These are phyloP conservation scores for Candida endomychidarum DNA, from an alignment of 805 yeast genomes.

Conservation along the genomic window DNA sequence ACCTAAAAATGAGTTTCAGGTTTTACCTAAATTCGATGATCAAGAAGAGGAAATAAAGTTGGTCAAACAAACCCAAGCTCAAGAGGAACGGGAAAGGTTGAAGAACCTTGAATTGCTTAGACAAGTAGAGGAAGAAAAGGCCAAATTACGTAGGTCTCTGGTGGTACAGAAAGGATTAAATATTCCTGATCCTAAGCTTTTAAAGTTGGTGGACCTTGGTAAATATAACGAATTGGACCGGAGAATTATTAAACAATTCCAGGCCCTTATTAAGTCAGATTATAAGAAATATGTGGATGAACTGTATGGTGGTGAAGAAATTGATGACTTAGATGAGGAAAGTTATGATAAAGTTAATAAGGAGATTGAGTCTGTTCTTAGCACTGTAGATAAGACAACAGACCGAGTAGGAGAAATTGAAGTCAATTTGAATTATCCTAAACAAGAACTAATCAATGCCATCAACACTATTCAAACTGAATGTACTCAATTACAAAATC, in stretches of 20 bases:
- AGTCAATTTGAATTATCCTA: slow-evolving; percentile 4
- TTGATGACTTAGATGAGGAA: slow-evolving; percentile 35
- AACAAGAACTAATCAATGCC: background rate
- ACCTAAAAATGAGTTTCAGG: slow-evolving; percentile 37
- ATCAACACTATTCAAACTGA: background rate
- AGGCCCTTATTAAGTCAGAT: slow-evolving; percentile 43
- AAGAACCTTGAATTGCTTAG: slow-evolving; percentile 23
- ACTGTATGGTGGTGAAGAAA: slow-evolving; percentile 15
- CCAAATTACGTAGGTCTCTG: slow-evolving; percentile 42
- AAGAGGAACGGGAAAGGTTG: slow-evolving; percentile 20
- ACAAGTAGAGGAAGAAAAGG: slow-evolving; percentile 27
- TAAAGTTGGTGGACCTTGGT: slow-evolving; percentile 5
- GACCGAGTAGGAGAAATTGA: background rate
- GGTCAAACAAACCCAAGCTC: slow-evolving; percentile 6
- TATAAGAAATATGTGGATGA: slow-evolving; percentile 29
- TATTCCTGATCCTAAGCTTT: slow-evolving; percentile 34
- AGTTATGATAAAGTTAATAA: slow-evolving; percentile 7
- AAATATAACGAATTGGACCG: slow-evolving; percentile 13
- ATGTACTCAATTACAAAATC: slow-evolving; percentile 3
- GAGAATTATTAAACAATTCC: slow-evolving; percentile 31
- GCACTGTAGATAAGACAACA: background rate
- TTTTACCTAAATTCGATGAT: slow-evolving; percentile 32
- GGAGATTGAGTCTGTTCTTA: background rate
- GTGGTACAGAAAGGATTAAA: slow-evolving; percentile 47
- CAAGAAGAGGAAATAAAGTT: slow-evolving; percentile 23